Base-by-base conservation (phyloP, 2,329 filamentous ascomycete species). In the Penicillium expansum region DNA sequence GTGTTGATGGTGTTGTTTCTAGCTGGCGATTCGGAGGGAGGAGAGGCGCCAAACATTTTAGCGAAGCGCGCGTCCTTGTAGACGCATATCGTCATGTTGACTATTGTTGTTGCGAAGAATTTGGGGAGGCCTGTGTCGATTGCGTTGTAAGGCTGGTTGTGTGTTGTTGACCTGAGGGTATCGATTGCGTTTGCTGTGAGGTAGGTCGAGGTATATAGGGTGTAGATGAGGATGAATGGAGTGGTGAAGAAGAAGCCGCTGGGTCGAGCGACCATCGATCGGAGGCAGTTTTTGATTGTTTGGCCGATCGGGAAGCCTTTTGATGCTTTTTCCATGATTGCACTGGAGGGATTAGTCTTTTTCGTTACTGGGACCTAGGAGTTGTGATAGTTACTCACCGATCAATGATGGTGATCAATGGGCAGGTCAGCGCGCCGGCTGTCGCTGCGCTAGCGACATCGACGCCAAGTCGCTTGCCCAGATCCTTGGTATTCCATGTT, bases 51-150 rank as follows among this genome's bases (percentile, higher is more conserved):
- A 72, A 95, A 96, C 68, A 96, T 83, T 68, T 86, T 84, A 1
- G 91, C 91, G 73, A 93, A 96, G 59, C 88, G 85, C 67, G 87
- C 87, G 77, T 96, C 92, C 74, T 96, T 97, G 82, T 94, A 91
- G 45, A 96, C 85, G 74, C 91, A 91, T 35, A 96, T 81, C 8
- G 86, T 84, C 74, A 96, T 87, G 76, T 97, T 97, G 54, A 92
- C 86, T n/a, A 84, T 77, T 16, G 86, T 89, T 1, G 91, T 93
- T 49, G 89, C 86, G 66, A 86, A 77, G 77, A 97, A 97, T 72
- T 97, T 97, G 59, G 84, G 75, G 0, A 86, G 83, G 55, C 92
- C 92, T 9, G 89, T 81, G 0, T 90, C 92, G 30, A 91, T 86
- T 64, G 68, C 68, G 10, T 66, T 77, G 7, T 89, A 83, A 33